These are phyloP conservation scores for Albophoma yamanashiensis DNA, from an alignment of 2,329 filamentous ascomycete species.

Conservation along the genomic window DNA sequence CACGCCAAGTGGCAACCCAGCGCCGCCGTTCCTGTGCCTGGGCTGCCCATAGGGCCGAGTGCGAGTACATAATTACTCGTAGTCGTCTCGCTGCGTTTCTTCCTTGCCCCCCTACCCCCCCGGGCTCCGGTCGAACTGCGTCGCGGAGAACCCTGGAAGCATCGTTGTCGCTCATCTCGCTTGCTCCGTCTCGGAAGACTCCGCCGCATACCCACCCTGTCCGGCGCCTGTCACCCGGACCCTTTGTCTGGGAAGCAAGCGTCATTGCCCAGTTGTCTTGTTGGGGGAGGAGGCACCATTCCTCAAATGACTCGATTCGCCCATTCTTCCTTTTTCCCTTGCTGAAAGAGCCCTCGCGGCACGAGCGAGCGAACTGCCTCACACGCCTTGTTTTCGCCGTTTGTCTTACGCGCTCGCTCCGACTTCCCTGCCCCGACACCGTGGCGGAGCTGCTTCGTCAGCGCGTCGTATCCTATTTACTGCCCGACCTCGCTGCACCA, in stretches of 20 bases:
- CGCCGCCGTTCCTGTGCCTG: not conserved
- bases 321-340: not conserved
- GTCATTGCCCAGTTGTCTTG: not conserved
- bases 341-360: not conserved
- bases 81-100: not conserved
- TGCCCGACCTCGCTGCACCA: not conserved
- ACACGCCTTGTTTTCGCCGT: not conserved
- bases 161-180: not conserved
- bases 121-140: not conserved
- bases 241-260: not conserved
- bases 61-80: not conserved
- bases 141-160: not conserved
- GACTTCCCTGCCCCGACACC: not conserved
- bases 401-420: not conserved
- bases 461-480: not conserved
- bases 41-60: not conserved
- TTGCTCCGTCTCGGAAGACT: not conserved
- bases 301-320: conserved; percentile 1
- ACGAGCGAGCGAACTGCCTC: not conserved
- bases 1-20: not conserved
- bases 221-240: not conserved
- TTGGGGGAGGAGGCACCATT: not conserved
- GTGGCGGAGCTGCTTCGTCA: not conserved
- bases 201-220: not conserved
- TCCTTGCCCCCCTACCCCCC: not conserved